Evolutionary conservation across 1,139 yeast species (phyloP), one percentile per base, ranked within the genome.

Genomic region (Oligophagozyma castellii): DNA sequence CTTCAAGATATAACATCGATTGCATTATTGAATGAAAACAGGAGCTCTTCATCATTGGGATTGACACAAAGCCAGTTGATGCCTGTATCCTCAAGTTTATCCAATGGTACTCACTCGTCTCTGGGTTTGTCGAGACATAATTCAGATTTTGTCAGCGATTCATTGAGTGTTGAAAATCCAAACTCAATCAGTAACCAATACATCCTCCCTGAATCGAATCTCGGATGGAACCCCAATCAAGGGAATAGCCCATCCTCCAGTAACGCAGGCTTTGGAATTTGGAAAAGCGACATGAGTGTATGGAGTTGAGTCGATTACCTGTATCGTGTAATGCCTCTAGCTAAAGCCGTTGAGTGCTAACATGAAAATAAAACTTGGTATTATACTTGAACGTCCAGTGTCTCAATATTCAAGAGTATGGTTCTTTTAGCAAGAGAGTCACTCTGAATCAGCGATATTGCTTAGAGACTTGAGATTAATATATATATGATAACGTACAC

Each of bases 281-380:
- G 55, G 55, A 48, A 44, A 30, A 46, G 41, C 29, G 51, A 51
- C 30, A 51, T 48, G 53, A 50, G 53, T 25, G 56, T 52, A 21
- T 51, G 56, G 56, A 50, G 55, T 33, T 51, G 25, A 37, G 14
- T 11, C 16, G 16, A 10, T 12, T n/a, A 12, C n/a, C n/a, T n/a
- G n/a, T n/a, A n/a, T n/a, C n/a, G n/a, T n/a, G n/a, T n/a, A n/a
- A n/a, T n/a, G n/a, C n/a, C n/a, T n/a, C n/a, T n/a, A n/a, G n/a
- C n/a, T n/a, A n/a, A n/a, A n/a, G n/a, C n/a, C n/a, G n/a, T n/a
- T n/a, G n/a, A n/a, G n/a, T n/a, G n/a, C n/a, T n/a, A n/a, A n/a
- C n/a, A n/a, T n/a, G n/a, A n/a, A n/a, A n/a, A n/a, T n/a, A n/a
- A n/a, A n/a, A n/a, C n/a, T n/a, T n/a, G n/a, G n/a, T n/a, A n/a